These are phyloP conservation scores for Chlorella sp. DNA, from an alignment of 139 green algal genomes.

Conservation along the genomic window DNA sequence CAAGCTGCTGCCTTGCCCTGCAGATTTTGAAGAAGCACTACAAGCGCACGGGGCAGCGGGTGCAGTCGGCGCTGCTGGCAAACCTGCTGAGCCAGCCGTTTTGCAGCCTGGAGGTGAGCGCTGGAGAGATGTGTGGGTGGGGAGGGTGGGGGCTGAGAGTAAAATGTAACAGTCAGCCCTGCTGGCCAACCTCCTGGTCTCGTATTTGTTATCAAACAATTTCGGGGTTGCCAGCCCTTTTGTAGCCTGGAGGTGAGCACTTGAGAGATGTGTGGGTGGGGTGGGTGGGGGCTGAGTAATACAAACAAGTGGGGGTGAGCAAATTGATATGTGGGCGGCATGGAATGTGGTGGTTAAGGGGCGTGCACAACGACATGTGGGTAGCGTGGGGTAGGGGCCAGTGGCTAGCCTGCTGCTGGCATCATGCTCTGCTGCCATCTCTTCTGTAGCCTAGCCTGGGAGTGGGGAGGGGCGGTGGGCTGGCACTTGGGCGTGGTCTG, in stretches of 20 bases:
- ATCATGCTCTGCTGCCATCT: too few species aligned
- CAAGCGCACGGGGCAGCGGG: constrained; percentile 32
- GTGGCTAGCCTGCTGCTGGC: not conserved
- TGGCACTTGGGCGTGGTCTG: too few species aligned
- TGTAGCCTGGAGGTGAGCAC: constrained; percentile 18
- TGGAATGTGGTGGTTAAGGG: not conserved
- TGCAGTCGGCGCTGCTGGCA: constrained; percentile 31
- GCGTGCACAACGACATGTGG: too few species aligned
- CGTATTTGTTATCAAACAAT: too few species aligned
- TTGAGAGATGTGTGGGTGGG: not conserved
- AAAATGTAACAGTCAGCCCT: too few species aligned
- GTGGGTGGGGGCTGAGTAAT: not conserved
- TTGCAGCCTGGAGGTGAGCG: constrained; percentile 16
- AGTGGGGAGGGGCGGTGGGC: too few species aligned
- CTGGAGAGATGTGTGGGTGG: not conserved
- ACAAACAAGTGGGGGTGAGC: not conserved
- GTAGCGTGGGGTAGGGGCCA: too few species aligned
- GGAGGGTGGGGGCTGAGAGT: not conserved
- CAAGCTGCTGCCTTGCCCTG: too few species aligned
- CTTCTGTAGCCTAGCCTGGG: too few species aligned
- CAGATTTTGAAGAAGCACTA: constrained; percentile 35
- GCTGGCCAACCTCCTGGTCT: too few species aligned
- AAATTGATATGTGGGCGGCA: not conserved
- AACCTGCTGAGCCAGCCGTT: constrained; percentile 28
- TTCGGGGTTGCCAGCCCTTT: constrained; percentile 29